Percentiles rank a stretch among this genome's conserved stretches.
Evolutionary conservation across 2,329 filamentous ascomycete genomes (phyloP).

Genomic region (Hirsutella rhossiliensis): DNA sequence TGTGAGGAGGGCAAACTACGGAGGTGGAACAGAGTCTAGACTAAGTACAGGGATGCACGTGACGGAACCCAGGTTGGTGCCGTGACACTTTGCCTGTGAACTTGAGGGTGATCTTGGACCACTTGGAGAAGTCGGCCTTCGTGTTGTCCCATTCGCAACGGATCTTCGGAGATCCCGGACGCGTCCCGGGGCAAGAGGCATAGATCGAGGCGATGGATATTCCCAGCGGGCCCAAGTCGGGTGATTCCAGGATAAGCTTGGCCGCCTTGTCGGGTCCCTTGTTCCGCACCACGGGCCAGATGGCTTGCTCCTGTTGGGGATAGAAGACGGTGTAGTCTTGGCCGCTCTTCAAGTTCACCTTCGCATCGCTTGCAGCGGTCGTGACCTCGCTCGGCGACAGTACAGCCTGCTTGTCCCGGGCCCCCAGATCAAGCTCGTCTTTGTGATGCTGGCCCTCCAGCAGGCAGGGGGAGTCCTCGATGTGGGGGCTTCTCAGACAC

Average conservation of each 20-base stretch:
- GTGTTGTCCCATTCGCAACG: background rate
- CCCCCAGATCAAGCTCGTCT: background rate
- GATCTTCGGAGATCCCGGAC: background rate
- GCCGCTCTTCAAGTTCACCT: background rate
- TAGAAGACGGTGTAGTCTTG: background rate
- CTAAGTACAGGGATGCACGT: too few relatives aligned
- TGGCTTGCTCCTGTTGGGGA: background rate
- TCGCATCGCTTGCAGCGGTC: background rate
- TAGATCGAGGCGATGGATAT: background rate
- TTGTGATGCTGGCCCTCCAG: background rate
- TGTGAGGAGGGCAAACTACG: too few relatives aligned
- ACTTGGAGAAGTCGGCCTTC: background rate
- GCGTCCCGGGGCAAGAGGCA: background rate
- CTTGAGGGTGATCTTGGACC: background rate
- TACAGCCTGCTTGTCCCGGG: background rate
- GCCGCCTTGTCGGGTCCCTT: background rate
- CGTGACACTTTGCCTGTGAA: too few relatives aligned
- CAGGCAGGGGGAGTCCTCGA: background rate
- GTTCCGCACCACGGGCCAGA: background rate
- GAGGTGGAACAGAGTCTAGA: too few relatives aligned
- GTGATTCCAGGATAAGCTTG: background rate
- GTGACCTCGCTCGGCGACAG: background rate
- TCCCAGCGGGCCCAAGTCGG: background rate
- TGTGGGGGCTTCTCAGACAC: background rate
- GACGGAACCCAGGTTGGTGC: too few relatives aligned